Conservation (phyloP, 177 flowering plant species). For the Vitis hybrid region DNA sequence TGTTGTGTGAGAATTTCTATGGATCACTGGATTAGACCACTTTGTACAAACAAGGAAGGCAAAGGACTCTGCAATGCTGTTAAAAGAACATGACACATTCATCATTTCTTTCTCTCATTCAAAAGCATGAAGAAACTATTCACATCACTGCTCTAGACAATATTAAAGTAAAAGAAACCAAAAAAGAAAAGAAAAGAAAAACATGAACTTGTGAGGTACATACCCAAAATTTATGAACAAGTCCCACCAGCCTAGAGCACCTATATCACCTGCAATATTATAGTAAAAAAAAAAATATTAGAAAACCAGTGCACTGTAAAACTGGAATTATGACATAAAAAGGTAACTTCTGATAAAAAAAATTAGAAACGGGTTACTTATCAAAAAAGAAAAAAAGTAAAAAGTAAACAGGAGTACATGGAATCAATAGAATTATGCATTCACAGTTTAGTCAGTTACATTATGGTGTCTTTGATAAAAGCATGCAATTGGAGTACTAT, state of each 20-base stretch:
- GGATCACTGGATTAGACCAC: conserved; percentile 73
- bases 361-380: no score
- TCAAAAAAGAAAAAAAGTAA: neutral
- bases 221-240: conserved; percentile 73
- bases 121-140: neutral
- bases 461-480: neutral
- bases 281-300: neutral
- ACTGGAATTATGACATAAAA: neutral
- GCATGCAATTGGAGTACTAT: neutral
- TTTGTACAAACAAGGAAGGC: conserved; percentile 77
- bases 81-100: neutral
- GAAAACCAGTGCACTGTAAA: neutral
- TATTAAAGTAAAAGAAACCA: neutral
- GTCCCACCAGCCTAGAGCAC: conserved; percentile 78
- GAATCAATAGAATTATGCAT: neutral
- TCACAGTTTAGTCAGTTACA: neutral
- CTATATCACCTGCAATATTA: conserved; percentile 57
- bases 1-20: conserved; percentile 37
- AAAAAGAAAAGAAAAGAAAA: neutral
- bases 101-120: neutral
- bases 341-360: no score
- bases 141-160: no score
- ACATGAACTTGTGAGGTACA: neutral
- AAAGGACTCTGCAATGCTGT: conserved; percentile 78
- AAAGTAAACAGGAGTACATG: neutral